Base-by-base conservation (phyloP, 352 stramenopile genomes). In the Plasmopara viticola region DNA sequence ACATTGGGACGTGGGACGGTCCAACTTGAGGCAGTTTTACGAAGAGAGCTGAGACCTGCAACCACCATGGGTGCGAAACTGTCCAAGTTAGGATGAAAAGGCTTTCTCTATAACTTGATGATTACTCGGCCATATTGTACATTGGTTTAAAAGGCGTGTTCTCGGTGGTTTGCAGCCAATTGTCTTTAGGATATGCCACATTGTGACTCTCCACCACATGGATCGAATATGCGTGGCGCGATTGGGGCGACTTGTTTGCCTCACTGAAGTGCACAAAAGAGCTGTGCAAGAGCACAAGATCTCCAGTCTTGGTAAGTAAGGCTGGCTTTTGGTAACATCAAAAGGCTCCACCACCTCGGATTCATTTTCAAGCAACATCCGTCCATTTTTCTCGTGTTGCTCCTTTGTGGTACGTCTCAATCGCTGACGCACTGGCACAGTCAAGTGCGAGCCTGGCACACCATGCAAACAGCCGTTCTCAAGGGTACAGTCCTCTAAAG, bases 401-500 rank as follows among this genome's bases (percentile, higher is more conserved):
- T 78, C 64, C 20, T 75, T 70, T 0, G 72, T 68, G 13, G 78
- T 94, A 45, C 87, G 78, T 54, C 74, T 72, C 55, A 97, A 84
- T 15, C 83, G 83, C 62, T 96, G 78, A 40, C 87, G 68, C n/a
- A 98, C 60, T 3, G 74, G 69, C 60, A 95, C 87, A 17, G 64
- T 70, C 51, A 65, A 62, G 70, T 98, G 95, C 30, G 86, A 97
- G 14, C 86, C 86, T 0, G 90, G 77, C 30, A 97, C 74, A 9
- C 94, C 90, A 72, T 96, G 97, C 14, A 98, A 68, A 73, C 94
- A 98, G 38, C 95, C 94, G 67, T 98, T 98, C 10, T 96, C 74
- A 2, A 95, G 74, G 17, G 90, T 97, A 18, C 90, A 96, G 73
- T 98, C 89, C 66, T 98, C 91, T 28, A 98, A 66, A 9, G 95